Evolutionary conservation across 192 early-diverging fungal genomes (phyloP).

Genomic region (Gaertneriomyces semiglobifer): DNA sequence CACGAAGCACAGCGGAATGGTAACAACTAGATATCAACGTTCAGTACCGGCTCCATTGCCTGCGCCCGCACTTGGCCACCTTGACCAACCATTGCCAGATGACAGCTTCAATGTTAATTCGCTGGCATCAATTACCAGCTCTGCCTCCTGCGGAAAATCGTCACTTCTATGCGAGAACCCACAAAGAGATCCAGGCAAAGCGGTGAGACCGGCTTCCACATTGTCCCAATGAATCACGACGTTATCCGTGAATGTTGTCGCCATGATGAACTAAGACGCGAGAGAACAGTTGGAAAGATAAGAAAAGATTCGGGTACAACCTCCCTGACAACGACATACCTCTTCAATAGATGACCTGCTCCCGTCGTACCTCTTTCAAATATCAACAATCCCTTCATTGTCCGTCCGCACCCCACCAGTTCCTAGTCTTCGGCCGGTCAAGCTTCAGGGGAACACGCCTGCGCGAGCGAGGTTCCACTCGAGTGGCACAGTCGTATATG

Average conservation of each 20-base stretch:
- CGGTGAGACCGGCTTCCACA: constrained; percentile 1
- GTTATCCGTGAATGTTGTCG: constrained; percentile 12
- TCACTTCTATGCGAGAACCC: neutral
- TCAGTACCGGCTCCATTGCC: neutral
- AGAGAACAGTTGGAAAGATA: no score
- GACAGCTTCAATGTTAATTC: neutral
- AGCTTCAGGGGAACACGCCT: no score
- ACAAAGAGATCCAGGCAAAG: neutral
- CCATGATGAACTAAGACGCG: no score
- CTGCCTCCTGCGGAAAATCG: constrained; percentile 5
- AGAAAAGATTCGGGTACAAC: no score
- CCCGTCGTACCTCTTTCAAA: no score
- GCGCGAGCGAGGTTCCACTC: no score
- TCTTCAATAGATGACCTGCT: no score
- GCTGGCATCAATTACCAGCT: neutral
- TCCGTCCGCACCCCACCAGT: no score
- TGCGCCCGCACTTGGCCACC: neutral
- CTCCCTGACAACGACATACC: no score
- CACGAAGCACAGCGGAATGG: constrained; percentile 7
- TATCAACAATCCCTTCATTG: no score
- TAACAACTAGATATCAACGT: constrained; percentile 7
- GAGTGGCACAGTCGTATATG: no score
- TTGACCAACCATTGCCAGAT: neutral
- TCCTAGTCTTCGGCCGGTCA: no score
- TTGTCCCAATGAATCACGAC: constrained; percentile 27